phyloP scores from a whole-genome alignment of 164 flowering plant genomes.

The Umbellularia californica region DNA sequence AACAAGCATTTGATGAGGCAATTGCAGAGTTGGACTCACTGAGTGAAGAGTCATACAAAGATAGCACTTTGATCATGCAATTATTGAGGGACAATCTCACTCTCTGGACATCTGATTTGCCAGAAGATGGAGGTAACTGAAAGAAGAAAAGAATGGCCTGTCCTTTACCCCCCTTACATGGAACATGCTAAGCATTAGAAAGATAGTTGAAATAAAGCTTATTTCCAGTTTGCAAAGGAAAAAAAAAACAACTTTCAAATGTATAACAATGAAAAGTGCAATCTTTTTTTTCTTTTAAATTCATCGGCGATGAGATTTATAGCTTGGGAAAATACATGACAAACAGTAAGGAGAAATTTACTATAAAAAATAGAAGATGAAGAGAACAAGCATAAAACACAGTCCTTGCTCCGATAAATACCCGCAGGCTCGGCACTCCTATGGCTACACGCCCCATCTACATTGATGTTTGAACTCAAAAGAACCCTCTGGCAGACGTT shows the following conservation, averaged over 20 bases:
- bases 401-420: too few species aligned
- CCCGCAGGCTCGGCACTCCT: too few species aligned
- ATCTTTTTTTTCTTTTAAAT: background rate
- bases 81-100: slow-evolving; percentile 25
- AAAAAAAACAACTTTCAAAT: too few species aligned
- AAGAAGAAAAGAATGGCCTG: background rate
- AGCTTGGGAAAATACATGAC: too few species aligned
- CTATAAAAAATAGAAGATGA: too few species aligned
- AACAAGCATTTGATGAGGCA: slow-evolving; percentile 27
- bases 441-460: too few species aligned
- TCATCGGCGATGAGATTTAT: background rate
- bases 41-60: slow-evolving; percentile 26
- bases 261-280: too few species aligned
- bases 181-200: background rate
- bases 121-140: slow-evolving; percentile 16
- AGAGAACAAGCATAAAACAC: too few species aligned
- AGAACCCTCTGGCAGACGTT: too few species aligned
- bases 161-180: too few species aligned
- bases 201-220: background rate
- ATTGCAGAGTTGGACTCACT: slow-evolving; percentile 22
- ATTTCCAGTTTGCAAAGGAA: background rate
- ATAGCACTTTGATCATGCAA: slow-evolving; percentile 27
- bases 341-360: too few species aligned
- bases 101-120: slow-evolving; percentile 22
- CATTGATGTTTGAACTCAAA: too few species aligned